Evolutionary conservation across 768 basidiomycete genomes (phyloP).

Genomic region (Macrolepiota dolichaula): DNA sequence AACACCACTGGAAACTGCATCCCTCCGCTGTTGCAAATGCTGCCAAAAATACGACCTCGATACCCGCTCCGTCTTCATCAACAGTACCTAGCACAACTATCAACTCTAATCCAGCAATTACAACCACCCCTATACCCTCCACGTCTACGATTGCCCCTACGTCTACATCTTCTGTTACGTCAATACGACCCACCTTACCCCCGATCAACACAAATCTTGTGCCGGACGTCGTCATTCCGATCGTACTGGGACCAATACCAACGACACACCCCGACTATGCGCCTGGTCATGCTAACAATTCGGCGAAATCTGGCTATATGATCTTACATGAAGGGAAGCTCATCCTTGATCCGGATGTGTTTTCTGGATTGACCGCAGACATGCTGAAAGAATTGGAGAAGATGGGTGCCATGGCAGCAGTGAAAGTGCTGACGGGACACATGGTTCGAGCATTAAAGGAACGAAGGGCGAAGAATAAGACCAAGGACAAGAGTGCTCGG

Average conservation of each 20-base stretch:
- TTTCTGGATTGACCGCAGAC: constrained; percentile 69
- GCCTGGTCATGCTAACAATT: constrained; percentile 44
- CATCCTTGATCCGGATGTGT: constrained; percentile 82
- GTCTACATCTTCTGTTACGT: background rate
- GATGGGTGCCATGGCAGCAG: constrained; percentile 78
- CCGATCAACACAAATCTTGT: constrained; percentile 19
- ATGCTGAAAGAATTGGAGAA: constrained; percentile 74
- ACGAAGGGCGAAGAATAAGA: constrained; percentile 44
- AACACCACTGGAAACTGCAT: constrained; percentile 32
- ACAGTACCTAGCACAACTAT: constrained; percentile 12
- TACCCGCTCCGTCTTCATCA: constrained; percentile 18
- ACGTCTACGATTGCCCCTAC: constrained; percentile 13
- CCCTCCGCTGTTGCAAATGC: constrained; percentile 19
- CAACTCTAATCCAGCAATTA: constrained; percentile 16
- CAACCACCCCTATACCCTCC: constrained; percentile 21
- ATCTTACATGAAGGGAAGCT: constrained; percentile 82
- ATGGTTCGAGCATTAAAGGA: constrained; percentile 87
- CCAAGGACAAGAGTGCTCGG: constrained; percentile 35
- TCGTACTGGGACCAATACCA: constrained; percentile 71
- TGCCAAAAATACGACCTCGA: constrained; percentile 22
- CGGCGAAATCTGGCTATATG: constrained; percentile 58
- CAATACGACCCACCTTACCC: constrained; percentile 13
- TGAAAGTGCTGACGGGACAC: constrained; percentile 78
- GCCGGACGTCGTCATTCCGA: constrained; percentile 68
- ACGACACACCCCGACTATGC: constrained; percentile 55